Evolutionary conservation across 495 filamentous ascomycete species (phyloP), one percentile per base, ranked within the genome.

Genomic region (Acidomyces sp.): DNA sequence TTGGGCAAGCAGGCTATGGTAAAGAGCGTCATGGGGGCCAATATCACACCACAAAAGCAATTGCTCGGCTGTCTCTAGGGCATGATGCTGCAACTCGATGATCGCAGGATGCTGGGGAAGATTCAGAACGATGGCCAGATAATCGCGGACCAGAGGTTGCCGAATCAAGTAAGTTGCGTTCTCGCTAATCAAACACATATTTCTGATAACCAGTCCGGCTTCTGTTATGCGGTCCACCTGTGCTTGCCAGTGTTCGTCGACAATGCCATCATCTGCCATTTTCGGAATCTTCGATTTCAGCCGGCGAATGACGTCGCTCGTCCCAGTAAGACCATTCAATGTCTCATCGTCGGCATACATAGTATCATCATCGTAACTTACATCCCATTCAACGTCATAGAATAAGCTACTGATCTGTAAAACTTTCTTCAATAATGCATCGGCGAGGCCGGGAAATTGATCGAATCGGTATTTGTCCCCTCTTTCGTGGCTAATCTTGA

Each of bases 391-490:
- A n/a, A 88, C 72, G 23, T 84, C 66, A 48, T 83, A 88, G 60
- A 82, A 88, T 2, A 93, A 60, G 16, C 64, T 69, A 38, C 75
- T 77, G 27, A 90, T 66, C 34, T 80, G 72, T 15, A 93, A 66
- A 4, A 81, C 74, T 54, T 85, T 88, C 49, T 82, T 78, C 49
- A 93, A 80, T 18, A 99, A 67, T 10, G 80, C 81, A 55, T 96
- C 90, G 1, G 84, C 84, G 25, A 99, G 67, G 23, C 85, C 75
- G n/a, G 80, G 77, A 53, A 93, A 95, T 2, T 78, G 75, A 42
- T 93, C 87, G 43, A 94, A 94, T 46, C 82, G 81, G 60, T 92
- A 94, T 54, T 94, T 93, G 55, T 96, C 92, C 21, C 87, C 88
- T 22, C 84, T 71, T 57, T 95, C 87, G 41, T 82, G 85, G 0